phyloP scores from a whole-genome alignment of 768 basidiomycete species.

The Mycena vulgaris region DNA sequence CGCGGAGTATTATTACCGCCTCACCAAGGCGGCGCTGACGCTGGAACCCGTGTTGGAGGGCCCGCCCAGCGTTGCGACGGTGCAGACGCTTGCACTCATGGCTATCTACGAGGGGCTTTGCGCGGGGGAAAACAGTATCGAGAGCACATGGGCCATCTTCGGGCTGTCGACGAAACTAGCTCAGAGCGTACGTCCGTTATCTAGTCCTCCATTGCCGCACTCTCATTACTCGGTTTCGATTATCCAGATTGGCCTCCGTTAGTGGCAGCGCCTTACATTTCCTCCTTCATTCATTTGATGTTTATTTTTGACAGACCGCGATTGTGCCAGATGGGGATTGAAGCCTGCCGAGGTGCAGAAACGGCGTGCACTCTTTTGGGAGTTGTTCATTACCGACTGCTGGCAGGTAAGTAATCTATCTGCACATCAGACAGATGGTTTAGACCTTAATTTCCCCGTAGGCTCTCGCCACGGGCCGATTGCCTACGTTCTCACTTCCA shows the following conservation, averaged over 20 bases:
- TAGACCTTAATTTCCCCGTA: constrained; percentile 40
- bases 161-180: constrained; percentile 77
- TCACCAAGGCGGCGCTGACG: constrained; percentile 76
- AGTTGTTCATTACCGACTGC: constrained; percentile 80
- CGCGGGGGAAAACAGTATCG: constrained; percentile 79
- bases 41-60: constrained; percentile 79
- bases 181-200: constrained; percentile 69
- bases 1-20: constrained; percentile 67
- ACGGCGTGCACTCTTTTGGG: constrained; percentile 81
- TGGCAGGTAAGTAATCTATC: constrained; percentile 68
- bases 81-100: constrained; percentile 77
- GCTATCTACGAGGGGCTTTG: constrained; percentile 80
- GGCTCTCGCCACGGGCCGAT: constrained; percentile 80
- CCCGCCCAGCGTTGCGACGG: constrained; percentile 79
- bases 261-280: constrained; percentile 44
- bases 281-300: background rate
- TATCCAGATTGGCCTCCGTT: constrained; percentile 77
- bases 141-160: constrained; percentile 77
- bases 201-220: background rate
- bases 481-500: constrained; percentile 78
- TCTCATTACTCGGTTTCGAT: constrained; percentile 13
- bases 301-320: constrained; percentile 65
- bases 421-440: constrained; percentile 5
- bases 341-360: constrained; percentile 77
- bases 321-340: constrained; percentile 80